These are phyloP conservation scores for Starmerella scarabaei DNA, from an alignment of 805 yeast genomes.

Conservation along the genomic window DNA sequence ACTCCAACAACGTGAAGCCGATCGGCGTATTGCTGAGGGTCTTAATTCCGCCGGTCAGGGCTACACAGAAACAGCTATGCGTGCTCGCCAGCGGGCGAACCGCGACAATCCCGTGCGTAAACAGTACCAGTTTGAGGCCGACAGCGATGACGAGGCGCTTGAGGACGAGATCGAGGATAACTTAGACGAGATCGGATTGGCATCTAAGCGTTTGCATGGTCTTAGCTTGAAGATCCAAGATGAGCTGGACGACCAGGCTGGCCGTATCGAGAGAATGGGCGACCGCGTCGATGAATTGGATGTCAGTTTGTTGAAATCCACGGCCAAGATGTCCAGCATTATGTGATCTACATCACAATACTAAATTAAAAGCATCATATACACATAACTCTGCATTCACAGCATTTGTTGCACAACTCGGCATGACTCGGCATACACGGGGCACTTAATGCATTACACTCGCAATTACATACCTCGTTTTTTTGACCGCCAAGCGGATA, in stretches of 20 bases:
- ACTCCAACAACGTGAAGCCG: slow-evolving; percentile 46
- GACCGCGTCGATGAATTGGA: slow-evolving; percentile 77
- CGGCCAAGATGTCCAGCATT: slow-evolving; percentile 43
- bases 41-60: slow-evolving; percentile 21
- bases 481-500: neutral
- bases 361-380: neutral
- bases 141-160: slow-evolving; percentile 84
- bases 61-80: slow-evolving; percentile 25
- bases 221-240: slow-evolving; percentile 60
- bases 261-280: slow-evolving; percentile 58
- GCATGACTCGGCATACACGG: too few relatives aligned
- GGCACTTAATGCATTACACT: too few relatives aligned
- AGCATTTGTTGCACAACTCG: too few relatives aligned
- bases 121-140: slow-evolving; percentile 45
- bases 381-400: neutral
- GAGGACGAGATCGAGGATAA: slow-evolving; percentile 79
- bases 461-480: too few relatives aligned
- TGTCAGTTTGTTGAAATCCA: slow-evolving; percentile 67
- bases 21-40: slow-evolving; percentile 52
- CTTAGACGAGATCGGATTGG: slow-evolving; percentile 59
- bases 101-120: slow-evolving; percentile 29
- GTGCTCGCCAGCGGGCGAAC: slow-evolving; percentile 41
- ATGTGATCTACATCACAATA: slow-evolving; percentile 11
- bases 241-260: slow-evolving; percentile 70
- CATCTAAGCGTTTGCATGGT: slow-evolving; percentile 56